These are phyloP conservation scores for Microbotryum silenes-acaulis DNA, from an alignment of 1,284 basidiomycete species.

Conservation along the genomic window DNA sequence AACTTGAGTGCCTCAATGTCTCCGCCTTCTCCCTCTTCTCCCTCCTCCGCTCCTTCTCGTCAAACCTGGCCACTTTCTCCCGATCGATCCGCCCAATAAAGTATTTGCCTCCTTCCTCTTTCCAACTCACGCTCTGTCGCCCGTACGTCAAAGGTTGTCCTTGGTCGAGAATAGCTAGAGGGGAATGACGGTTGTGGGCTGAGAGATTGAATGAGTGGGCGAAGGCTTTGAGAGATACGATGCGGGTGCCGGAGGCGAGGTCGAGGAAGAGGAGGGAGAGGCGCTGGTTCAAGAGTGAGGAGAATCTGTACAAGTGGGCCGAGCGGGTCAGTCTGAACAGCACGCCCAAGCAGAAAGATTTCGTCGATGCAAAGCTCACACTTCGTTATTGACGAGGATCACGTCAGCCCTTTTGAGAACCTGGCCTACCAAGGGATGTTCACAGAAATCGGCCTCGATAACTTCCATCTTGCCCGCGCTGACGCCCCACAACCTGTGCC, in stretches of 20 bases:
- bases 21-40: neutral
- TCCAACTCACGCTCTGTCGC: conserved; percentile 32
- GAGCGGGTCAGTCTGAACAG: neutral
- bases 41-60: conserved; percentile 1
- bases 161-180: conserved; percentile 32
- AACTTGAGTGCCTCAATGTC: too few species aligned
- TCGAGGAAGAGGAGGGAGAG: conserved; percentile 51
- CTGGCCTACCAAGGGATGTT: conserved; percentile 37
- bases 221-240: conserved; percentile 47
- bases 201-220: conserved; percentile 23
- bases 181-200: conserved; percentile 25
- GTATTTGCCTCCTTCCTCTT: conserved; percentile 33
- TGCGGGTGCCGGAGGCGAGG: conserved; percentile 47
- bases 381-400: conserved; percentile 52
- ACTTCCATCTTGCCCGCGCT: conserved; percentile 43
- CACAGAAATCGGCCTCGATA: conserved; percentile 49
- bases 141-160: conserved; percentile 18
- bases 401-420: conserved; percentile 47
- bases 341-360: neutral
- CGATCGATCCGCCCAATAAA: conserved; percentile 30
- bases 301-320: conserved; percentile 36
- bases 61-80: conserved; percentile 11
- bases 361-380: conserved; percentile 25
- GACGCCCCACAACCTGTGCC: conserved; percentile 50
- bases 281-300: conserved; percentile 47